phyloP scores from a whole-genome alignment of 2,329 filamentous ascomycete species.

The Aciculosporium take region DNA sequence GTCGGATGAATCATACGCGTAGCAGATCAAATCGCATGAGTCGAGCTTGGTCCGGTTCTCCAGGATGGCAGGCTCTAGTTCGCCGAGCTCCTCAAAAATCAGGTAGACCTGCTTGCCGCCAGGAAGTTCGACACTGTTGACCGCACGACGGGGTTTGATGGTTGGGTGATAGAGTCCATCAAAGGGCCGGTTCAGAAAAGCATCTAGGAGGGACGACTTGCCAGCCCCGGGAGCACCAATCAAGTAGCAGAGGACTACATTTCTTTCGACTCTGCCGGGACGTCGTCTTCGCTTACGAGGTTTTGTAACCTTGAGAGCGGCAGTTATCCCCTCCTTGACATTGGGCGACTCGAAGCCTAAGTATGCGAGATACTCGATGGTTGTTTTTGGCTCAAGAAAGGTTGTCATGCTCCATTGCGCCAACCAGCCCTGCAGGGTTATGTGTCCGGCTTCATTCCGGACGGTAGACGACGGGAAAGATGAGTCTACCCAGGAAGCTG shows the following conservation, averaged over 20 bases:
- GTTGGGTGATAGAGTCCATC: slow-evolving; percentile 76
- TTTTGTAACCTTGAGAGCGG: slow-evolving; percentile 85
- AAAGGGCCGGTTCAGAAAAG: slow-evolving; percentile 82
- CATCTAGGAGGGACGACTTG: slow-evolving; percentile 81
- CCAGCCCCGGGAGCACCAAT: slow-evolving; percentile 74
- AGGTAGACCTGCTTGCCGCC: slow-evolving; percentile 96
- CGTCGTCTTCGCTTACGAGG: slow-evolving; percentile 71
- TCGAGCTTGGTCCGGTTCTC: slow-evolving; percentile 86
- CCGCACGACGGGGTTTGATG: slow-evolving; percentile 83
- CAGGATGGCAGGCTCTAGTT: slow-evolving; percentile 86
- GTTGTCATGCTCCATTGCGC: slow-evolving; percentile 99
- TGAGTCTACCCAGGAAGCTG: slow-evolving; percentile 72
- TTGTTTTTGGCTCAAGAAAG: slow-evolving; percentile 88
- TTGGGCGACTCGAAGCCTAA: slow-evolving; percentile 80
- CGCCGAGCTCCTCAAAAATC: slow-evolving; percentile 87
- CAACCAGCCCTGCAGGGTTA: slow-evolving; percentile 93
- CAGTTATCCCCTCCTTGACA: slow-evolving; percentile 60
- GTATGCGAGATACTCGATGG: slow-evolving; percentile 88
- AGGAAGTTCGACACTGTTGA: slow-evolving; percentile 91
- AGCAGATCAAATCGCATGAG: slow-evolving; percentile 86
- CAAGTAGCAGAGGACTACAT: slow-evolving; percentile 88
- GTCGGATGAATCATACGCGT: slow-evolving; percentile 92
- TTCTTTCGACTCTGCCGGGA: slow-evolving; percentile 77
- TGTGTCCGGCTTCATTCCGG: slow-evolving; percentile 84
- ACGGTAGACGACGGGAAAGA: slow-evolving; percentile 90